Conservation (phyloP, 257 asterid species). For the Solanum rostratum region DNA sequence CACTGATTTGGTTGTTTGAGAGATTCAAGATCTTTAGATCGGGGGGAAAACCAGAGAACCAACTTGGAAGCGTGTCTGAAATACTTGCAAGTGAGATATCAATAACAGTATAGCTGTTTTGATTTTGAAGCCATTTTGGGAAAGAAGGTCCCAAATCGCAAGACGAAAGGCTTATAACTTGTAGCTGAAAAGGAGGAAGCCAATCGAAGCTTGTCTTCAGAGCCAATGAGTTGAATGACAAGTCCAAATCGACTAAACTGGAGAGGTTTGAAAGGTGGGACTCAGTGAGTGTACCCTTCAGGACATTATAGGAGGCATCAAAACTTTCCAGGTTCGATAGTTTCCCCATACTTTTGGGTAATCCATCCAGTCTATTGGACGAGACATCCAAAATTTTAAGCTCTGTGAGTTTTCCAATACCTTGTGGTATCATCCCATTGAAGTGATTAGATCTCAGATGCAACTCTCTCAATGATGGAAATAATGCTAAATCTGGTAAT, state of each 20-base stretch:
- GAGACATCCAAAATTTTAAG: neutral
- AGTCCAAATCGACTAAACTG: neutral
- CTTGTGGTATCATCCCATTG: neutral
- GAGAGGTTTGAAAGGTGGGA: constrained; percentile 2
- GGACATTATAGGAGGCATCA: neutral
- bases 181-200: constrained; percentile 18
- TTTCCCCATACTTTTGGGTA: constrained; percentile 2
- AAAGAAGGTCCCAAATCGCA: constrained; percentile 18
- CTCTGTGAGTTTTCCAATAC: neutral
- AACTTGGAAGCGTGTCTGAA: constrained; percentile 12
- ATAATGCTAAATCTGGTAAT: neutral
- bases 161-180: neutral
- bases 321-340: neutral
- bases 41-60: constrained; percentile 12
- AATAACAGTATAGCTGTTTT: neutral
- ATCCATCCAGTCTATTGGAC: neutral
- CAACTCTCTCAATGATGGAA: neutral
- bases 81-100: constrained; percentile 12
- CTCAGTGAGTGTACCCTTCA: constrained; percentile 13
- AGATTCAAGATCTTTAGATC: constrained; percentile 1
- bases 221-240: constrained; percentile 6
- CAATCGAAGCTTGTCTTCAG: constrained; percentile 5
- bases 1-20: constrained; percentile 21
- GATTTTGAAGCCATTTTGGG: constrained; percentile 21
- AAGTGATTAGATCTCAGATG: constrained; percentile 4